A percentile compares a stretch with the other conserved stretches of the same genome.
Evolutionary conservation across 352 stramenopile genomes (phyloP).

Genomic region (Phytophthora pluvialis): DNA sequence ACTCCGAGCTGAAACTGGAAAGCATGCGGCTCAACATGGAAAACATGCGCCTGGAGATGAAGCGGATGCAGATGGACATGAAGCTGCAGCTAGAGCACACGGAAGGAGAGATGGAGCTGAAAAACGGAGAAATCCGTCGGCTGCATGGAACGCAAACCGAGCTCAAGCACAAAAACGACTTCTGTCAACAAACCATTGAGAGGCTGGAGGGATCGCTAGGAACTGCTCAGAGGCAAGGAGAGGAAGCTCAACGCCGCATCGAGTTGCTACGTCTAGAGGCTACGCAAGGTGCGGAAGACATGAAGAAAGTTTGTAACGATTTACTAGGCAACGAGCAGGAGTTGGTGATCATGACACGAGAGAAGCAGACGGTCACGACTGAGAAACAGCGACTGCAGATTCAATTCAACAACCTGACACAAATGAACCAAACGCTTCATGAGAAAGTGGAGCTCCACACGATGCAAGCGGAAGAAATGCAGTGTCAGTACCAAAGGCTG

Average conservation of each 20-base stretch:
- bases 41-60: constrained; percentile 65
- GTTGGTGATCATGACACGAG: constrained; percentile 36
- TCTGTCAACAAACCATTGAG: constrained; percentile 52
- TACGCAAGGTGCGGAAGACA: constrained; percentile 45
- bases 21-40: constrained; percentile 64
- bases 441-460: constrained; percentile 42
- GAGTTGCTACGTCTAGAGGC: constrained; percentile 60
- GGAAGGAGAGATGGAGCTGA: constrained; percentile 71
- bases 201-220: constrained; percentile 53
- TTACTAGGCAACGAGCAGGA: constrained; percentile 49
- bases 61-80: constrained; percentile 79
- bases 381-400: constrained; percentile 61
- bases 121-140: constrained; percentile 71
- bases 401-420: constrained; percentile 53
- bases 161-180: constrained; percentile 66
- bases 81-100: constrained; percentile 72
- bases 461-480: constrained; percentile 61
- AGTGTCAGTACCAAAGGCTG: constrained; percentile 35
- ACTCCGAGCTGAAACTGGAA: constrained; percentile 71
- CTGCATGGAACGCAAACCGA: constrained; percentile 58
- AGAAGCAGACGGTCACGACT: constrained; percentile 36
- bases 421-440: constrained; percentile 34
- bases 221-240: constrained; percentile 42
- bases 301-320: constrained; percentile 37
- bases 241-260: constrained; percentile 60